Percentiles rank a stretch among this genome's conserved stretches.
Evolutionary conservation across 306 rosid species (phyloP).

Genomic region (Mucuna pruriens): DNA sequence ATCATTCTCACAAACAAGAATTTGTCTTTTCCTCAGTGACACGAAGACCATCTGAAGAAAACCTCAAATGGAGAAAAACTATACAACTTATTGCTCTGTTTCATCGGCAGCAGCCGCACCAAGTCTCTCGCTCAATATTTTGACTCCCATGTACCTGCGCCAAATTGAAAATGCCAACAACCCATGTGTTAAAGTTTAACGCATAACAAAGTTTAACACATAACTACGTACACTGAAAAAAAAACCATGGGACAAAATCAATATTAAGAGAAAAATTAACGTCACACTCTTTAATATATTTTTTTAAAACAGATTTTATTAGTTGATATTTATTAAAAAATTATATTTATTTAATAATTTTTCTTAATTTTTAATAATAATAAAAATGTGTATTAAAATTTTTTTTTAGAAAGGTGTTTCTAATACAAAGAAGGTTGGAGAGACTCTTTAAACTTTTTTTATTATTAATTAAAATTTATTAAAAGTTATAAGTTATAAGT

Average conservation of each 20-base stretch:
- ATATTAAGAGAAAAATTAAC: too few relatives aligned
- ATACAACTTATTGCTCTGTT: neutral
- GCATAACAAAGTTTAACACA: neutral
- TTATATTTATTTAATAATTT: too few relatives aligned
- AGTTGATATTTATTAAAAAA: too few relatives aligned
- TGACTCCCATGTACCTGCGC: conserved; percentile 81
- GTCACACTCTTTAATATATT: too few relatives aligned
- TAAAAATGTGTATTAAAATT: too few relatives aligned
- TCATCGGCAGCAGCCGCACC: neutral
- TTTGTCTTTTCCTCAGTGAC: neutral
- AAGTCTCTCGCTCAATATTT: conserved; percentile 64
- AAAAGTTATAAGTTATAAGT: too few relatives aligned
- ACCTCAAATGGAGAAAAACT: neutral
- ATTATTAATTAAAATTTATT: too few relatives aligned
- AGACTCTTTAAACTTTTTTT: too few relatives aligned
- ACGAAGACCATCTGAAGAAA: neutral
- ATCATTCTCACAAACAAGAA: neutral
- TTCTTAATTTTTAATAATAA: too few relatives aligned
- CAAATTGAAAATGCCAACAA: neutral
- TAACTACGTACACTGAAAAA: neutral
- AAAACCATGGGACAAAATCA: neutral
- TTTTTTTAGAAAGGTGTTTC: too few relatives aligned
- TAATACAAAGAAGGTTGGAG: too few relatives aligned
- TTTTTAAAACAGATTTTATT: too few relatives aligned
- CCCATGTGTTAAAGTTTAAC: neutral